These are phyloP conservation scores for Brettanomyces nanus DNA, from an alignment of 805 yeast species.

Conservation along the genomic window DNA sequence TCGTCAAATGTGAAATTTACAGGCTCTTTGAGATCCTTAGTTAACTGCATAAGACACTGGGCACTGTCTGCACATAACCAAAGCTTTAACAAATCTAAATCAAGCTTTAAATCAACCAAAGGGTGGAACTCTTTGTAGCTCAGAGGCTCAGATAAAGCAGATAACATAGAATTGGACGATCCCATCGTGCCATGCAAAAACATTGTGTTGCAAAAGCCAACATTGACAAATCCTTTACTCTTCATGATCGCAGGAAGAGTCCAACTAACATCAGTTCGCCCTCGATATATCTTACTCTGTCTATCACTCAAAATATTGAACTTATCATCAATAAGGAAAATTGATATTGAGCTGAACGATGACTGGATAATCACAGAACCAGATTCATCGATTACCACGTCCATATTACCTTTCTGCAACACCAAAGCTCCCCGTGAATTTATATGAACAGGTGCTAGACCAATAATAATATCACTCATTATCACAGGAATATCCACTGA, in stretches of 20 bases:
- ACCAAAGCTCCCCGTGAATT: slow-evolving; percentile 44
- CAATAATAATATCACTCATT: slow-evolving; percentile 48
- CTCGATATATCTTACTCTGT: slow-evolving; percentile 10
- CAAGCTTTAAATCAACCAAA: slow-evolving; percentile 35
- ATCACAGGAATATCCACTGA: slow-evolving; percentile 19
- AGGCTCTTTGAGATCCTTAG: slow-evolving; percentile 68
- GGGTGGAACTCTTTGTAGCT: slow-evolving; percentile 1
- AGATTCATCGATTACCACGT: slow-evolving; percentile 28
- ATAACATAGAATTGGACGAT: slow-evolving; percentile 2
- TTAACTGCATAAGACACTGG: slow-evolving; percentile 57
- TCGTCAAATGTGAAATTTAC: slow-evolving; percentile 49
- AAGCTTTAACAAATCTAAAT: slow-evolving; percentile 38
- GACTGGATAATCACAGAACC: slow-evolving; percentile 17
- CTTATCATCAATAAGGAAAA: slow-evolving; percentile 60
- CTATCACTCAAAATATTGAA: slow-evolving; percentile 22
- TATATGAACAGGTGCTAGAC: slow-evolving; percentile 56
- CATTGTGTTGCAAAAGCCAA: slow-evolving; percentile 38
- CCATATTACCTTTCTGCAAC: slow-evolving; percentile 47
- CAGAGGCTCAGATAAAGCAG: not conserved
- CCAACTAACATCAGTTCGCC: slow-evolving; percentile 23
- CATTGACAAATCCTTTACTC: slow-evolving; percentile 42
- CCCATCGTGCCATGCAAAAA: slow-evolving; percentile 24
- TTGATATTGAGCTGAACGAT: slow-evolving; percentile 39
- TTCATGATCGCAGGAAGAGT: slow-evolving; percentile 33
- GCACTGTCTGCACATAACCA: slow-evolving; percentile 81